Evolutionary conservation across 371 early-diverging fungal genomes (phyloP), one percentile per base, ranked within the genome.

Genomic region (Chytridiales sp.): DNA sequence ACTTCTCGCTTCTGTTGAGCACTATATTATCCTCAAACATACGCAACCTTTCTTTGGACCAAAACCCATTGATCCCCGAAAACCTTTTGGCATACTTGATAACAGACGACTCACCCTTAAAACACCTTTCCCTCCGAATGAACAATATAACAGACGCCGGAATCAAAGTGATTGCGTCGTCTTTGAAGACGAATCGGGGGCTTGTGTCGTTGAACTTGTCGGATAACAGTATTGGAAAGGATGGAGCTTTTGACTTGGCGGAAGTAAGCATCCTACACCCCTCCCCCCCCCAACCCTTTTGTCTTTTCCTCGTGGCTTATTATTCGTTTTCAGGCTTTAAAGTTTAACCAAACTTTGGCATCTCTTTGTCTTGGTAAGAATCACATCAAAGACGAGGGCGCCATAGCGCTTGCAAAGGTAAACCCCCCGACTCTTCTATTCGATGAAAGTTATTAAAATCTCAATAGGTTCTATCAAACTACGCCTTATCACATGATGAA

Each of bases 341-440:
- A 66, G 51, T 62, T 72, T 51, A 74, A 74, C 51, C 58, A 62
- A 32, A 54, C 54, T 46, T 57, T 78, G 51, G 30, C 46, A 9
- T 69, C 67, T 3, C 47, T 78, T 22, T 67, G 66, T 13, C 59
- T 78, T 31, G 75, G 67, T n/a, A 51, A 48, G 40, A 78, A 78
- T 52, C 31, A 35, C 15, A 58, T 76, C 47, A 71, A 73, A 9
- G 75, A 78, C 55, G 76, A 74, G 2, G 79, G 79, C 2, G 69
- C 64, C 1, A 22, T 44, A 4, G 55, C 60, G 11, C 43, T 78
- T 13, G 64, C 69, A 15, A 78, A 78, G 68, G 77, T 77, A 51
- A 3, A 19, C 53, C 21, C 42, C n/a, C 54, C 21, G 41, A 11
- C 27, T 21, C 17, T 6, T 17, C 6, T 4, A 9, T 9, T 5